Base-by-base conservation (phyloP, 2,329 filamentous ascomycete genomes). In the Fusarium sp. region DNA sequence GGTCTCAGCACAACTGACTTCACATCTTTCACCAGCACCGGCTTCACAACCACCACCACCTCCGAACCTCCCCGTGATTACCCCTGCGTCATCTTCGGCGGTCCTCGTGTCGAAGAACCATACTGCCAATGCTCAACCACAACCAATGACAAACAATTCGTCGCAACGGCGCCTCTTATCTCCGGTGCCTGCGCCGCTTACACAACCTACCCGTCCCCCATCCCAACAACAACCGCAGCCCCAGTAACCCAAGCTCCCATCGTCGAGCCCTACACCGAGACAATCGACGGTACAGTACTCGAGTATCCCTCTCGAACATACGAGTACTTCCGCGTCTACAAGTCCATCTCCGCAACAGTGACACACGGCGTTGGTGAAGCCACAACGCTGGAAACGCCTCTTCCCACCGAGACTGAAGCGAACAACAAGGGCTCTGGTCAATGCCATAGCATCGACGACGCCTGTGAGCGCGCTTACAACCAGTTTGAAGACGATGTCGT, bases 351-450 rank as follows among this genome's bases (percentile, higher is more conserved):
- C n/a, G 34, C 40, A 4, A 70, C 64, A 3, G 34, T 48, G 8
- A 67, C 67, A 1, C 30, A 37, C 6, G 59, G 56, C 18, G 29
- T 60, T 2, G 69, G 69, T 10, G 59, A 62, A 7, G 37, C 45
- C 3, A 40, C 44, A 0, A 62, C 56, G 1, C 12, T 62, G 3
- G 56, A 51, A 11, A 62, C 59, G 3, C 59, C 56, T 7, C 10
- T 62, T 6, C 59, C 59, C 6, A 62, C 56, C 2, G 54, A 69
- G 27, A 71, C 67, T 1, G 49, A 52, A 14, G 54, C 25, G 3
- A 68, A 70, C 34, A 60, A 68, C 57, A 58, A 65, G 40, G 69
- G 69, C 4, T 71, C 69, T 0, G 70, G 69, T 16, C 51, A 69
- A 14, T 71, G 69, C 13, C 47, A 56, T 0, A 66, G 57, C 45